Evolutionary conservation across 176 grass and related monocot species (phyloP).

Genomic region (Zoysia pacifica): DNA sequence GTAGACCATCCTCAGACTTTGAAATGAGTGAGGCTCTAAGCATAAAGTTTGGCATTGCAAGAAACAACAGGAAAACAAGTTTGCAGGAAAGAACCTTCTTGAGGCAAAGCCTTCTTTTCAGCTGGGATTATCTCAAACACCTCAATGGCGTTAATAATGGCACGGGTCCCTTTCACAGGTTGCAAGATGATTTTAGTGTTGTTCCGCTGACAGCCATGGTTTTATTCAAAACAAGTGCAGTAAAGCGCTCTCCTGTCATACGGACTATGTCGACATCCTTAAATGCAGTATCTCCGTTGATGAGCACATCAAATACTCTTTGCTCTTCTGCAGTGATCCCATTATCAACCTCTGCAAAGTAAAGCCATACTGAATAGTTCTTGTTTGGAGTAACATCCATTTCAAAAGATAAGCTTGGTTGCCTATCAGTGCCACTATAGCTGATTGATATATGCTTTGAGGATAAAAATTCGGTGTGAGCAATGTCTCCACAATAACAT

Average conservation of each 20-base stretch:
- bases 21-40: not conserved
- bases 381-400: conserved; percentile 93
- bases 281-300: conserved; percentile 82
- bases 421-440: conserved; percentile 72
- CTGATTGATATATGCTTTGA: conserved; percentile 81
- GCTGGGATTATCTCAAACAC: conserved; percentile 85
- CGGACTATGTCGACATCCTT: conserved; percentile 80
- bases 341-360: conserved; percentile 90
- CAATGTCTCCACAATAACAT: conserved; percentile 79
- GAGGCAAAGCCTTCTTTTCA: conserved; percentile 67
- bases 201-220: conserved; percentile 74
- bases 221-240: conserved; percentile 89
- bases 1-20: conserved; percentile 6
- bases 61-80: conserved; percentile 22
- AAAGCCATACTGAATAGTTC: conserved; percentile 97
- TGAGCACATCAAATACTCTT: conserved; percentile 83
- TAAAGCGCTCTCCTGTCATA: conserved; percentile 72
- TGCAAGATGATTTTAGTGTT: conserved; percentile 67
- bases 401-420: conserved; percentile 73
- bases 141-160: conserved; percentile 86
- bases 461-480: conserved; percentile 86
- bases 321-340: conserved; percentile 68
- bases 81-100: conserved; percentile 64
- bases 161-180: conserved; percentile 56
- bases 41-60: conserved; percentile 9